A percentile compares a stretch with the other conserved stretches of the same genome.
phyloP scores from a whole-genome alignment of 2,329 filamentous ascomycete genomes.

The Xylariaceae sp. region DNA sequence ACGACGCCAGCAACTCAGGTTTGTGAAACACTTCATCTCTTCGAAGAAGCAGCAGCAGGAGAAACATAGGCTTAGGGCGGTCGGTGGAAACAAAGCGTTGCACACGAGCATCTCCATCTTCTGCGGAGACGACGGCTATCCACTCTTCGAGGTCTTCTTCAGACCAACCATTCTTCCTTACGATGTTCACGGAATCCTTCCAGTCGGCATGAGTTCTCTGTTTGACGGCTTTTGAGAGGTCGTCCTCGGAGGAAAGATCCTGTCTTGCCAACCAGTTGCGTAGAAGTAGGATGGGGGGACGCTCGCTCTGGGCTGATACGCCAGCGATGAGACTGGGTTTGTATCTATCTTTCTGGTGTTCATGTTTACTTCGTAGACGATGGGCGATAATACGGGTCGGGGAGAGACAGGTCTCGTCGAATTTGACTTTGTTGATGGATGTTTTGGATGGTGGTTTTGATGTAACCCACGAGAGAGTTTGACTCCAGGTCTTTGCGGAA shows the following conservation, averaged over 20 bases:
- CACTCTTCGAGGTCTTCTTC: conserved; percentile 36
- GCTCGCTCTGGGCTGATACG: conserved; percentile 20
- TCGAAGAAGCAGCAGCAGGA: conserved; percentile 36
- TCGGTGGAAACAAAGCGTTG: conserved; percentile 34
- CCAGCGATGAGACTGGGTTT: conserved; percentile 10
- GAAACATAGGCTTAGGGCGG: conserved; percentile 37
- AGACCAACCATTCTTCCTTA: conserved; percentile 32
- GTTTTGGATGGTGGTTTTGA: conserved; percentile 8
- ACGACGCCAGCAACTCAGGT: conserved; percentile 26
- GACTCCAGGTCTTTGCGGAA: conserved; percentile 11
- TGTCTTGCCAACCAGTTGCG: conserved; percentile 24
- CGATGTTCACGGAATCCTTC: conserved; percentile 28
- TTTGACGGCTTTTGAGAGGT: conserved; percentile 10
- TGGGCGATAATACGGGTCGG: conserved; percentile 26
- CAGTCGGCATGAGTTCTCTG: conserved; percentile 25
- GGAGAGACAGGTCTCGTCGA: conserved; percentile 15
- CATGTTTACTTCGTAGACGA: conserved; percentile 19
- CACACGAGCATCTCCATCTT: conserved; percentile 33
- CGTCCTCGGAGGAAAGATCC: conserved; percentile 19
- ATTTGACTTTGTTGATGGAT: no score
- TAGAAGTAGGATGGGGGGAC: conserved; percentile 28
- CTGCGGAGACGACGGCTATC: conserved; percentile 38
- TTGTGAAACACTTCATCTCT: conserved; percentile 32
- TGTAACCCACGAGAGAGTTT: conserved; percentile 24
- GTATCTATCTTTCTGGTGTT: conserved; percentile 18